Base-by-base conservation (phyloP, 768 basidiomycete species). In the Lyophyllum atratum region DNA sequence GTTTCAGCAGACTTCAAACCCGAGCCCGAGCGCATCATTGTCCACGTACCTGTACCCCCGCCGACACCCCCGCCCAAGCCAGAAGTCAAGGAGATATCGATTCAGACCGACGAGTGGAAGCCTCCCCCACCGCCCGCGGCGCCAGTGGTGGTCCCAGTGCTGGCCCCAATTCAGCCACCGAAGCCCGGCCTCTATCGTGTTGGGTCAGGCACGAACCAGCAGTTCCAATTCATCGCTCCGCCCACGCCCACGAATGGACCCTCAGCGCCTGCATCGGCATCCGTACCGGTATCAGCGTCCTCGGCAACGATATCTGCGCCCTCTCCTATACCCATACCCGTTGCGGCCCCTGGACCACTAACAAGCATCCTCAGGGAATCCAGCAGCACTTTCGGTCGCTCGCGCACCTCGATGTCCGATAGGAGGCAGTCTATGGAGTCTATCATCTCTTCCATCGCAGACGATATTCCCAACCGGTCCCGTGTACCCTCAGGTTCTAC, bases 31-130 rank as follows among this genome's bases (percentile, higher is more conserved):
- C 76, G 74, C 24, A 64, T 77, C 25, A 56, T 74, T 22, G 64
- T 62, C 7, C 56, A 58, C 43, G 58, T 61, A n/a, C 58, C 63
- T 40, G 70, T 75, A 8, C 68, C 70, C 28, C 62, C 64, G 11
- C 71, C 71, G 7, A 67, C 70, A 25, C 61, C 64, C 8, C 71
- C 70, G 19, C 84, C 83, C 11, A 89, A 85, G 67, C 83, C 85
- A 0, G 86, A 90, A 62, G 72, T 83, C 29, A 85, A 77, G 66
- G 92, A 94, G 63, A 89, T 85, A 58, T 89, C 85, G 3, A 85
- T 87, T 31, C 92, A 94, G 74, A 93, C 92, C 1, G 92, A 94
- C 59, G 80, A 80, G 49, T 89, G 86, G 88, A 73, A 68, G 14
- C 83, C 83, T 11, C 75, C 80, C 9, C 66, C 74, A 0, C 69